A percentile compares a stretch with the other conserved stretches of the same genome.
Evolutionary conservation across 1,139 yeast species (phyloP).

Genomic region (Eremothecium cymbalariae): DNA sequence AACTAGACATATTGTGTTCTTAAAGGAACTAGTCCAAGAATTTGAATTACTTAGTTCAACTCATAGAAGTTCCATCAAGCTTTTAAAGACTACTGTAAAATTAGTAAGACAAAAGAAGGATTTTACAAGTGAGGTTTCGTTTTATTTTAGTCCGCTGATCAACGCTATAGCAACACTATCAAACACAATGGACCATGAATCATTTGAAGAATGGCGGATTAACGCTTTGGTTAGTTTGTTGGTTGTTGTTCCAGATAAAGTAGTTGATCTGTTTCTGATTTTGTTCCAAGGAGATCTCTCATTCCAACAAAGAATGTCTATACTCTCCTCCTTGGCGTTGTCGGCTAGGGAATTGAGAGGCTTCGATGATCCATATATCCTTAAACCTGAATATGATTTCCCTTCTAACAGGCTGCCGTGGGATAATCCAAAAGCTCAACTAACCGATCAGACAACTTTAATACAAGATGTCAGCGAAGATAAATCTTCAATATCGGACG

Average conservation of each 20-base stretch:
- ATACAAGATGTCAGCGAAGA: constrained; percentile 12
- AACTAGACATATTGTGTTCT: constrained; percentile 25
- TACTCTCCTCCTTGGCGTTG: constrained; percentile 49
- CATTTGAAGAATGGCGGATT: constrained; percentile 51
- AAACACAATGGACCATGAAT: constrained; percentile 41
- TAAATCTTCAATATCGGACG: background rate
- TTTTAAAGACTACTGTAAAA: constrained; percentile 29
- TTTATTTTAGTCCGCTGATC: constrained; percentile 42
- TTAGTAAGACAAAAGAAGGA: constrained; percentile 33
- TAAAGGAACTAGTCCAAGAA: constrained; percentile 32
- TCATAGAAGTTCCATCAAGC: constrained; percentile 13
- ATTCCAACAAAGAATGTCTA: constrained; percentile 52
- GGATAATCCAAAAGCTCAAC: constrained; percentile 15
- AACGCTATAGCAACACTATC: constrained; percentile 39
- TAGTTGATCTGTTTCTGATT: constrained; percentile 36
- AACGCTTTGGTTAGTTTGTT: constrained; percentile 50
- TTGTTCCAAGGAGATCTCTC: constrained; percentile 58
- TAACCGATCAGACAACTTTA: background rate
- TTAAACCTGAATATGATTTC: constrained; percentile 32
- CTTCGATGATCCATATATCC: constrained; percentile 38
- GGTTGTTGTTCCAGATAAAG: constrained; percentile 39
- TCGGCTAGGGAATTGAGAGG: constrained; percentile 61
- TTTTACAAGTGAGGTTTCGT: constrained; percentile 33
- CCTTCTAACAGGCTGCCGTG: constrained; percentile 31
- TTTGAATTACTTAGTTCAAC: constrained; percentile 17